These are phyloP conservation scores for Cordyceps cateniannulata DNA, from an alignment of 2,329 filamentous ascomycete species.

Conservation along the genomic window DNA sequence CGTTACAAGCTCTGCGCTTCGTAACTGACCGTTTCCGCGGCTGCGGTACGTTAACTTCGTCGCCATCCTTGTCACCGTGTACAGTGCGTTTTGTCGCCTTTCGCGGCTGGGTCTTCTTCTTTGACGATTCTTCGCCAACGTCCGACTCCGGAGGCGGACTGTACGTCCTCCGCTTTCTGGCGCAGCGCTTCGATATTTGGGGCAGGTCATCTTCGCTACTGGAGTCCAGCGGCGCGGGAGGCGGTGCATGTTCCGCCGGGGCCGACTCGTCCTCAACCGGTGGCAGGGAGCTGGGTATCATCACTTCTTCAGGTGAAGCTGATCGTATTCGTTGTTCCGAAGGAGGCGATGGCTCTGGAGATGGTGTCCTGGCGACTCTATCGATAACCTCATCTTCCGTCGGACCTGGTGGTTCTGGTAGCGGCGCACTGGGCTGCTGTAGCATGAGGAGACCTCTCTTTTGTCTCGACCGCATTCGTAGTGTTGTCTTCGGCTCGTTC, in stretches of 20 bases:
- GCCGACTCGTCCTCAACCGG: background rate
- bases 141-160: background rate
- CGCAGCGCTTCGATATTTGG: background rate
- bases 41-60: background rate
- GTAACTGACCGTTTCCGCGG: background rate
- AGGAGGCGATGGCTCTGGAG: background rate
- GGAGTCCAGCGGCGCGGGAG: no score
- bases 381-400: background rate
- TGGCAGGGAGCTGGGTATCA: background rate
- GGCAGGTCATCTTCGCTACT: conserved; percentile 9
- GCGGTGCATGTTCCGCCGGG: no score
- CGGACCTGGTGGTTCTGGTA: background rate
- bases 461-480: conserved; percentile 11
- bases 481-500: conserved; percentile 5
- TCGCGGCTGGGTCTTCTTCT: background rate
- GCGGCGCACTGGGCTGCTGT: background rate
- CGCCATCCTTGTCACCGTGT: background rate
- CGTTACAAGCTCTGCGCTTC: background rate
- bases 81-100: background rate
- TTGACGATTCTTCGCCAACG: background rate
- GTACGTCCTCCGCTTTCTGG: background rate
- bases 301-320: background rate
- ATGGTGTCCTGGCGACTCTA: background rate
- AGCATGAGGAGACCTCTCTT: conserved; percentile 11
- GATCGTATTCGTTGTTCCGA: background rate